These are phyloP conservation scores for Talaromyces rugulosus DNA, from an alignment of 2,329 filamentous ascomycete genomes.

Conservation along the genomic window DNA sequence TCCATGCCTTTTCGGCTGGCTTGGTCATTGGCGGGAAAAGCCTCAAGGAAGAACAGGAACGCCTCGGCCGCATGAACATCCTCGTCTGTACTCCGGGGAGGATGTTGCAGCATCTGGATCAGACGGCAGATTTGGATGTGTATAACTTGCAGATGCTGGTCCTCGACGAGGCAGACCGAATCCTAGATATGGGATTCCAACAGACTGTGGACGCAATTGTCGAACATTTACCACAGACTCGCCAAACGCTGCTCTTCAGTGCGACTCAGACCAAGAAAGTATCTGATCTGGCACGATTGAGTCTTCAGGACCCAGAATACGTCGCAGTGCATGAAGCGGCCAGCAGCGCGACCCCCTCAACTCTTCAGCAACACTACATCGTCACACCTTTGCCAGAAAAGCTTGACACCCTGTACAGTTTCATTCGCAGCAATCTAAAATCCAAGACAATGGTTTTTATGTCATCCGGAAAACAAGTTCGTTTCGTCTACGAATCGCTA, in stretches of 20 bases:
- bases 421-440: constrained; percentile 86
- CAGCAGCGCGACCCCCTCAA: constrained; percentile 71
- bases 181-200: constrained; percentile 97
- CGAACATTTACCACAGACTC: constrained; percentile 77
- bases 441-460: constrained; percentile 94
- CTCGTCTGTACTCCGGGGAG: constrained; percentile 91
- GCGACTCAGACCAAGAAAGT: constrained; percentile 95
- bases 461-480: constrained; percentile 91
- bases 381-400: constrained; percentile 82
- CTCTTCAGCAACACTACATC: constrained; percentile 86
- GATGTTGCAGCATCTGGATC: constrained; percentile 92
- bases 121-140: constrained; percentile 84
- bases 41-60: constrained; percentile 79
- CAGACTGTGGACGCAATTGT: constrained; percentile 85
- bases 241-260: constrained; percentile 92
- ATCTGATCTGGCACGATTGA: constrained; percentile 83
- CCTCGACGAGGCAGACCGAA: constrained; percentile 91
- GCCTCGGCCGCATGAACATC: constrained; percentile 90
- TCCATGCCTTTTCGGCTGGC: constrained; percentile 88
- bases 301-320: constrained; percentile 87
- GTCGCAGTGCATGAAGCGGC: constrained; percentile 88
- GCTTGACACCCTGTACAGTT: constrained; percentile 86
- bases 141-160: constrained; percentile 90
- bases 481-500: constrained; percentile 92
- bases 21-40: constrained; percentile 92